Conservation (phyloP, 2,329 filamentous ascomycete species). For the Stachybotrys elegans region DNA sequence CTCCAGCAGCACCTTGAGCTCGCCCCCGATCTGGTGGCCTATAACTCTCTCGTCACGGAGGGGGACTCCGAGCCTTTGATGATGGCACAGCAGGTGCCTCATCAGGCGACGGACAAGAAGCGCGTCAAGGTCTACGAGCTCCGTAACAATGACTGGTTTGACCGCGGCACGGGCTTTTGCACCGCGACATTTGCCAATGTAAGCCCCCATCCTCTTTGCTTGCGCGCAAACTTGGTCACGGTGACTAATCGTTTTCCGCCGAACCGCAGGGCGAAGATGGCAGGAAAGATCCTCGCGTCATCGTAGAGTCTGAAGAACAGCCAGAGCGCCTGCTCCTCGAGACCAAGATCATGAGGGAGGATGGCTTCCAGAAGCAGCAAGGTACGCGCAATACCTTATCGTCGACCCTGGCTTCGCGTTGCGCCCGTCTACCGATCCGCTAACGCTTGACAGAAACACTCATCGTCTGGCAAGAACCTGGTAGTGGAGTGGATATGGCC, state of each 20-base stretch:
- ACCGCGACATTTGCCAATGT: conserved; percentile 71
- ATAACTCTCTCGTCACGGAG: conserved; percentile 43
- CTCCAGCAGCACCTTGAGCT: conserved; percentile 57
- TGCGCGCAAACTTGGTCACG: too few species aligned
- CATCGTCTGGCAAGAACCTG: conserved; percentile 92
- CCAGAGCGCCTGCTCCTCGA: conserved; percentile 79
- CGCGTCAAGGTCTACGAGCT: conserved; percentile 99
- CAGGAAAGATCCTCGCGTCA: conserved; percentile 78
- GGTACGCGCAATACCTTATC: conserved; percentile 45
- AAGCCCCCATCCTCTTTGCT: too few species aligned
- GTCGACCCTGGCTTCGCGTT: conserved; percentile 7
- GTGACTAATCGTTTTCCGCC: not conserved
- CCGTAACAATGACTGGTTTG: conserved; percentile 98
- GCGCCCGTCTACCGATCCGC: conserved; percentile 20
- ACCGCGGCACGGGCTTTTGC: conserved; percentile 94
- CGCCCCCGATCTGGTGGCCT: conserved; percentile 46
- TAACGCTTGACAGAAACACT: conserved; percentile 67
- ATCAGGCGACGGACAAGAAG: conserved; percentile 61
- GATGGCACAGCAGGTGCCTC: conserved; percentile 69
- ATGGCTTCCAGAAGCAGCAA: conserved; percentile 98
- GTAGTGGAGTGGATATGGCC: conserved; percentile 88
- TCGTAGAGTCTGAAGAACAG: conserved; percentile 91
- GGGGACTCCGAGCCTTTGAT: conserved; percentile 57
- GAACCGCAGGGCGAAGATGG: conserved; percentile 45
- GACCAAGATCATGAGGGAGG: conserved; percentile 85